These are phyloP conservation scores for Chlamydomonas schloesseri DNA, from an alignment of 139 green algal genomes.

Conservation along the genomic window DNA sequence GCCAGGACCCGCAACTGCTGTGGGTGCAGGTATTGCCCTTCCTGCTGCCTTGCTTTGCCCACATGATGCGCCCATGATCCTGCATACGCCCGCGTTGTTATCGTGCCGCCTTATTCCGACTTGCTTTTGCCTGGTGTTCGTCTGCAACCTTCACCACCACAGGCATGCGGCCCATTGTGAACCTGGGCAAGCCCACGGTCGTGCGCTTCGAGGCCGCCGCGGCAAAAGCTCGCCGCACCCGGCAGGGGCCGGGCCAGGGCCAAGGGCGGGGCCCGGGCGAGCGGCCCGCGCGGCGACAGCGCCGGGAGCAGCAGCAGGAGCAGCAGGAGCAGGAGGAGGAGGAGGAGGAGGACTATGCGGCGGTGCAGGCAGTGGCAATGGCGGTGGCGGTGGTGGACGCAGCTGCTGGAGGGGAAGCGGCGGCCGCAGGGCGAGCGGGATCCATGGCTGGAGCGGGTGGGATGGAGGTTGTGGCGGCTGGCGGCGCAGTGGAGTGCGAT, in stretches of 20 bases:
- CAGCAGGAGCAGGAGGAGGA: neutral
- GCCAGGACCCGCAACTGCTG: too few species aligned
- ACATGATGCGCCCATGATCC: too few species aligned
- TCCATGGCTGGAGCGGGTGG: neutral
- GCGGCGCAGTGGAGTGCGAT: neutral
- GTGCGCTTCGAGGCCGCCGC: slow-evolving; percentile 63
- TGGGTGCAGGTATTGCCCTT: too few species aligned
- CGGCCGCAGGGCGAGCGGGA: neutral
- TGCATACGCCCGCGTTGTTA: too few species aligned
- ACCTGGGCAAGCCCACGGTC: slow-evolving; percentile 65
- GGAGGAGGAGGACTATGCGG: too few species aligned
- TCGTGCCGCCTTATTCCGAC: too few species aligned
- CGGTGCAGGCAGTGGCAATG: too few species aligned
- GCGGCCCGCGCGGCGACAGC: neutral
- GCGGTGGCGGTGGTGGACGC: too few species aligned
- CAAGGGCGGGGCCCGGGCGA: neutral
- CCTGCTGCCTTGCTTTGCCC: too few species aligned
- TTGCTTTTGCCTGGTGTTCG: too few species aligned
- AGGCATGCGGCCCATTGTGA: slow-evolving; percentile 85
- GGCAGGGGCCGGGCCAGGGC: neutral
- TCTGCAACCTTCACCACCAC: too few species aligned
- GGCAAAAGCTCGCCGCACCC: neutral
- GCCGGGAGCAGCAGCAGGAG: neutral
- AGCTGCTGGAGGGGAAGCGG: too few species aligned
- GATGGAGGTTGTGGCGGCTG: neutral